A percentile compares a stretch with the other conserved stretches of the same genome.
Conservation (phyloP, 2,329 filamentous ascomycete genomes). For the Neoarthrinium moseri region DNA sequence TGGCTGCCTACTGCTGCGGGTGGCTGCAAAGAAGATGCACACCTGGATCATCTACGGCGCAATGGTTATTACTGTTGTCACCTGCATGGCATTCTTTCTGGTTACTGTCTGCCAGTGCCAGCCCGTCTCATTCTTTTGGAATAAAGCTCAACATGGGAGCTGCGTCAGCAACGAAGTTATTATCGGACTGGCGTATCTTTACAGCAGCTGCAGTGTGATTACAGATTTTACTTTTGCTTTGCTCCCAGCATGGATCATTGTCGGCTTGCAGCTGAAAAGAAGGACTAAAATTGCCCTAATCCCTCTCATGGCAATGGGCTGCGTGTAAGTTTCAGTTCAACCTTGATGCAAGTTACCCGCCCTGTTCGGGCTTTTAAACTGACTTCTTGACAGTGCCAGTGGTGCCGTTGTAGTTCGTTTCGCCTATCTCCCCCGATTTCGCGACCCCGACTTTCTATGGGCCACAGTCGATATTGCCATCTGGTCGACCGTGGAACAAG, state of each 20-base stretch:
- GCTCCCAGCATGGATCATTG: slow-evolving; percentile 45
- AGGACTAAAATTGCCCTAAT: slow-evolving; percentile 44
- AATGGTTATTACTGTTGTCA: slow-evolving; percentile 14
- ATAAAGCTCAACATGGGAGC: slow-evolving; percentile 13
- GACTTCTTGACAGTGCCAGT: slow-evolving; percentile 28
- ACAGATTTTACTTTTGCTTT: slow-evolving; percentile 52
- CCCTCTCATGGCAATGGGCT: slow-evolving; percentile 47
- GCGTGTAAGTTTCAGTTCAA: slow-evolving; percentile 22
- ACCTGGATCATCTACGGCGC: slow-evolving; percentile 17
- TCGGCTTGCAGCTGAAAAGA: slow-evolving; percentile 43
- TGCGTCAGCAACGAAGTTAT: slow-evolving; percentile 33
- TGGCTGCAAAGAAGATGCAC: slow-evolving; percentile 14
- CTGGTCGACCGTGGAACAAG: slow-evolving; percentile 47
- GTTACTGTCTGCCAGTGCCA: slow-evolving; percentile 18
- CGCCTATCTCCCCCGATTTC: slow-evolving; percentile 35
- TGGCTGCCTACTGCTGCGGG: slow-evolving; percentile 17
- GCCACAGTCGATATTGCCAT: slow-evolving; percentile 43
- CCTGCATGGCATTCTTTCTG: slow-evolving; percentile 18
- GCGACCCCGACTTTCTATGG: slow-evolving; percentile 42
- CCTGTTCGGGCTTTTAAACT: background rate
- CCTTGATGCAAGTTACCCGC: background rate
- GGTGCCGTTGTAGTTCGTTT: slow-evolving; percentile 41
- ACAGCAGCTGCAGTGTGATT: slow-evolving; percentile 39
- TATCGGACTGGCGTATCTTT: slow-evolving; percentile 41
- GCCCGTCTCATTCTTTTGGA: slow-evolving; percentile 19